Conservation (phyloP, 2,329 filamentous ascomycete species). For the Pezicula rhizophila region DNA sequence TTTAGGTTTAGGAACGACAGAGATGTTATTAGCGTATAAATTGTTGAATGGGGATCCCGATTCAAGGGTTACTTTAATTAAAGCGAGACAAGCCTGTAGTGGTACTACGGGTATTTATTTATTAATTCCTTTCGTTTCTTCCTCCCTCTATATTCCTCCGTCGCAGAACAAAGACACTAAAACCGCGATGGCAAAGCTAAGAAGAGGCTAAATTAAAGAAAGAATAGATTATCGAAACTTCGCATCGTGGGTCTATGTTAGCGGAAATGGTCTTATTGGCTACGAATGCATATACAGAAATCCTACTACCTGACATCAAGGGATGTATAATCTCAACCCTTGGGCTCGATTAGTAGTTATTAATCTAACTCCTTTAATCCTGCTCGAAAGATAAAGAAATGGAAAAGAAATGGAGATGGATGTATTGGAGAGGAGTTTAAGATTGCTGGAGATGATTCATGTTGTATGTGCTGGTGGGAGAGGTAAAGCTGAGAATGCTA, state of each 20-base stretch:
- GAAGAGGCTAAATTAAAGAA: conserved; percentile 3
- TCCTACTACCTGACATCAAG: conserved; percentile 35
- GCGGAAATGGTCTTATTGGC: conserved; percentile 41
- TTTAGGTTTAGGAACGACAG: conserved; percentile 13
- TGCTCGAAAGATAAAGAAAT: too few relatives aligned
- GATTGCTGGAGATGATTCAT: too few relatives aligned
- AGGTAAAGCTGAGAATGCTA: too few relatives aligned
- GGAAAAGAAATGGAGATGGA: too few relatives aligned
- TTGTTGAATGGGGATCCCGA: conserved; percentile 20
- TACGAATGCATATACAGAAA: conserved; percentile 45
- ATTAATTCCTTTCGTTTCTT: neutral
- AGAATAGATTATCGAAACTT: conserved; percentile 28
- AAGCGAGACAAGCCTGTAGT: conserved; percentile 26
- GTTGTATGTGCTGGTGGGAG: too few relatives aligned
- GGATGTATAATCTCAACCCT: conserved; percentile 38
- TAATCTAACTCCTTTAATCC: conserved; percentile 21
- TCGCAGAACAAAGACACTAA: neutral
- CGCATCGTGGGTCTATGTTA: conserved; percentile 36
- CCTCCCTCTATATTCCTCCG: neutral
- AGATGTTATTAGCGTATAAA: conserved; percentile 13
- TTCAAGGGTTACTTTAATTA: conserved; percentile 22
- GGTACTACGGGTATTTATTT: conserved; percentile 16
- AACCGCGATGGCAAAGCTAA: too few relatives aligned
- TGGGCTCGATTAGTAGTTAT: conserved; percentile 43
- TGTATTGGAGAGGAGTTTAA: too few relatives aligned